Base-by-base conservation (phyloP, 768 basidiomycete genomes). In the Kwoniella europaea region DNA sequence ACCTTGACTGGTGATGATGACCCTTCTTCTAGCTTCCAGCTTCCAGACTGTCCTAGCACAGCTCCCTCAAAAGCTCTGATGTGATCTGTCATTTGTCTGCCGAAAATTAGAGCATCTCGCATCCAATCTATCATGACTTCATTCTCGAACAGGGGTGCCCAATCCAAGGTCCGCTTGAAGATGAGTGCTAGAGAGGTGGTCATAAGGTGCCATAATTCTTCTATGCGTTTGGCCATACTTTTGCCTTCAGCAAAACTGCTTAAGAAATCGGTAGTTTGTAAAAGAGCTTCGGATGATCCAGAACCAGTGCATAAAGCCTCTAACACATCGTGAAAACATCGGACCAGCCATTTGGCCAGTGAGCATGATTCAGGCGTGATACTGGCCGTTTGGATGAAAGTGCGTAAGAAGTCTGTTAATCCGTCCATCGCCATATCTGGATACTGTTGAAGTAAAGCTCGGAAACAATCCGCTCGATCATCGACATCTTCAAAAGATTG, bases 31-130 rank as follows among this genome's bases (percentile, higher is more conserved):
- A 54, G 42, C 4, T 46, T 79, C 13, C 64, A 63, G 16, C 64
- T 59, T 10, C 76, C 82, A 9, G 73, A 74, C 27, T 83, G 65
- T 67, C 80, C 12, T 85, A 87, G 83, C 3, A 88, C 87, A 10
- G 91, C 90, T 29, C 86, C 86, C 82, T 96, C 94, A 71, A 99
- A 89, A 12, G 90, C 88, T 54, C 89, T 86, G 84, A 93, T 89
- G 73, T 93, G 90, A 2, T 89, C 90, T 58, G 97, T 84, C 86
- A 97, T 87, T 76, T 95, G 92, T 74, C 91, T 85, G 10, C 91
- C 94, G 77, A 97, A 94, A 73, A 98, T 94, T 63, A 98, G 86
- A 2, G 95, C 97, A 80, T 98, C 97, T 66, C 95, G 89, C 97
- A 99, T 98, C 97, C 97, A 99, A 42, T 90, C 88, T 15, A 91